Evolutionary conservation across 306 rosid genomes (phyloP).

Genomic region (Rosa persica): DNA sequence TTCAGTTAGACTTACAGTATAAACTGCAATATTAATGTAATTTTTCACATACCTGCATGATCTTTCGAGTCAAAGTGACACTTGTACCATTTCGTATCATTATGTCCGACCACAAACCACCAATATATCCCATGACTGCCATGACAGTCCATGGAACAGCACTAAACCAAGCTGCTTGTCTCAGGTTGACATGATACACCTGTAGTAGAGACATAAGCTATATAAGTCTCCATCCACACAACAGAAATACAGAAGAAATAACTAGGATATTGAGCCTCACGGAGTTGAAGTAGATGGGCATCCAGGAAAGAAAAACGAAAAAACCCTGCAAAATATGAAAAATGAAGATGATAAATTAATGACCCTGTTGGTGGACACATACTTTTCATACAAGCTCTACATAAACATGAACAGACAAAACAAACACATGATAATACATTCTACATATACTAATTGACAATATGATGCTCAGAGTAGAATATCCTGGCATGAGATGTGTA

Average conservation of each 20-base stretch:
- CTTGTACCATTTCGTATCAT: constrained; percentile 70
- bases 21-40: background rate
- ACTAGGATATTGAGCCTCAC: constrained; percentile 50
- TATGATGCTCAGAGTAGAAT: constrained; percentile 25
- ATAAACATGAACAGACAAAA: background rate
- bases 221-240: background rate
- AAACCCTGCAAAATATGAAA: constrained; percentile 59
- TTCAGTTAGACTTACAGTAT: background rate
- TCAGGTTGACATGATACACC: constrained; percentile 88
- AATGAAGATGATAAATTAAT: background rate
- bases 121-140: constrained; percentile 89
- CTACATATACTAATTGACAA: constrained; percentile 14
- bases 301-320: constrained; percentile 95
- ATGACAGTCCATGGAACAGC: constrained; percentile 96
- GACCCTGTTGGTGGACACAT: background rate
- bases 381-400: background rate
- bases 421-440: constrained; percentile 9
- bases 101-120: constrained; percentile 85
- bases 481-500: constrained; percentile 24
- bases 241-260: background rate
- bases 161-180: constrained; percentile 99
- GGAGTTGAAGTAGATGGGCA: constrained; percentile 94
- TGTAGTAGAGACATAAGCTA: constrained; percentile 28
- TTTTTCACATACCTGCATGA: constrained; percentile 68
- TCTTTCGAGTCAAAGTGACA: constrained; percentile 85